phyloP scores from a whole-genome alignment of 441 rosid genomes.

The Syzygium syzygioides region DNA sequence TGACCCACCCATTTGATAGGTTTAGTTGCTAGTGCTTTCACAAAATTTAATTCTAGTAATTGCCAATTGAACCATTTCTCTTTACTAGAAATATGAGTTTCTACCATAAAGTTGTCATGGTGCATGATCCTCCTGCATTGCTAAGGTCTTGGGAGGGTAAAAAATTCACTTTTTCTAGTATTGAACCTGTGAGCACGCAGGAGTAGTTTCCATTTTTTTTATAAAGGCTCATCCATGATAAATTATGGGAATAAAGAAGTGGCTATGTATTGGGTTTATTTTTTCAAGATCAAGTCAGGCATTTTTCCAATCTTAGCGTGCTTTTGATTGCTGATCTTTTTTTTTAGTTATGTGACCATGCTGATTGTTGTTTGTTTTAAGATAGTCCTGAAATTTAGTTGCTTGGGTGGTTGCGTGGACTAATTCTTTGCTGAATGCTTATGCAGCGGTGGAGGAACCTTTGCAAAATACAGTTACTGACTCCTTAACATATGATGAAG shows the following conservation, averaged over 20 bases:
- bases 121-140: background rate
- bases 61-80: background rate
- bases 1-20: too few relatives aligned
- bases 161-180: background rate
- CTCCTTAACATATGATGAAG: constrained; percentile 53
- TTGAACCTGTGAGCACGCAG: background rate
- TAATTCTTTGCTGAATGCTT: background rate
- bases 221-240: background rate
- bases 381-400: background rate
- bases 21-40: background rate
- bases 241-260: background rate
- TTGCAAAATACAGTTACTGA: constrained; percentile 37
- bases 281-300: background rate
- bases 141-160: background rate
- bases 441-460: constrained; percentile 34
- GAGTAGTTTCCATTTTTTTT: background rate
- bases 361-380: background rate
- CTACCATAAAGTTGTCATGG: background rate
- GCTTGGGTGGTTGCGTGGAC: background rate
- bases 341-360: background rate
- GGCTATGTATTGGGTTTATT: background rate
- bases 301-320: background rate
- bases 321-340: background rate
- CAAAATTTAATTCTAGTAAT: background rate
- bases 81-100: background rate